Evolutionary conservation across 257 asterid species (phyloP).

Genomic region (Rauvolfia tetraphylla): DNA sequence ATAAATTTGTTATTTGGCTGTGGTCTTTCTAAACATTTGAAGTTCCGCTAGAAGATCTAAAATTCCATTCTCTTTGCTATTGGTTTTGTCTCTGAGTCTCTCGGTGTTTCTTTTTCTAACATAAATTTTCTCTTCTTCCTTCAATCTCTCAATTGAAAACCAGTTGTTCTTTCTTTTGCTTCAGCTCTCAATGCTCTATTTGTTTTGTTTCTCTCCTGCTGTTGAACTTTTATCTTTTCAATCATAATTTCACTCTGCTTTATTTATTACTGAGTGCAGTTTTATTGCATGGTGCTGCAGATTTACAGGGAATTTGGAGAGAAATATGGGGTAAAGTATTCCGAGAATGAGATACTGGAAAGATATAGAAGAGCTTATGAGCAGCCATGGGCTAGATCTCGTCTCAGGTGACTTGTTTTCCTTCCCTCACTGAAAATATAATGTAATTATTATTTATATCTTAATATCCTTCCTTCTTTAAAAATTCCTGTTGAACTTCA

Average conservation of each 20-base stretch:
- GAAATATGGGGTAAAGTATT: conserved; percentile 84
- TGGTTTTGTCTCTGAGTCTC: background rate
- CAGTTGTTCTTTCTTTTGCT: background rate
- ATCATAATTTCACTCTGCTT: background rate
- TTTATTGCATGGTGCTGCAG: conserved; percentile 33
- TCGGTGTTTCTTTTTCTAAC: too few species aligned
- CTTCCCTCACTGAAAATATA: background rate
- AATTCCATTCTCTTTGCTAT: background rate
- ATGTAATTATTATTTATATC: background rate
- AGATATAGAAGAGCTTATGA: conserved; percentile 91
- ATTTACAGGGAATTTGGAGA: conserved; percentile 90
- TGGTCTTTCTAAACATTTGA: background rate
- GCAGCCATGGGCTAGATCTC: conserved; percentile 96
- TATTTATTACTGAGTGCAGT: background rate
- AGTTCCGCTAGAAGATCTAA: background rate
- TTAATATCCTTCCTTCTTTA: too few species aligned
- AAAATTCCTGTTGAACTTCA: background rate
- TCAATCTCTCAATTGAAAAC: background rate
- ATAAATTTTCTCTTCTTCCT: background rate
- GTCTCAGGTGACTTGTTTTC: conserved; percentile 65
- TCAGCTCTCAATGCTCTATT: background rate
- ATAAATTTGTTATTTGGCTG: background rate
- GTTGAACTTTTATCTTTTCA: background rate
- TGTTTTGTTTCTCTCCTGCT: background rate
- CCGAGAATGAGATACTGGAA: conserved; percentile 75